Evolutionary conservation across 352 stramenopile genomes (phyloP).

Genomic region (Globisporangium megalacanthum): DNA sequence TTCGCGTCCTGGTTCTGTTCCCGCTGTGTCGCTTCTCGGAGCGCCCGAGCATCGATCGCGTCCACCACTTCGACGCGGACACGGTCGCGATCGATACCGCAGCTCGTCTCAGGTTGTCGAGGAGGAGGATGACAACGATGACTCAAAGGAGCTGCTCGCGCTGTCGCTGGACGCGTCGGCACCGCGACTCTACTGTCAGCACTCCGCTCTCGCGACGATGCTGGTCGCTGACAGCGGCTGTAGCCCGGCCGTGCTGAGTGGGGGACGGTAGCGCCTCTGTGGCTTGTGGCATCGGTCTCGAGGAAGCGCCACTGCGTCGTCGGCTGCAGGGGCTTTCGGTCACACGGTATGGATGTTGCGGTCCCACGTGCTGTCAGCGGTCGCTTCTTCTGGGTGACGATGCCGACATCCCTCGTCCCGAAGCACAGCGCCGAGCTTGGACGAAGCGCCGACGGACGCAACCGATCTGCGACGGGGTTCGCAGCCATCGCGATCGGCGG

Average conservation of each 20-base stretch:
- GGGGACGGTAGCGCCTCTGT: neutral
- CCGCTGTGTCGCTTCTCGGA: conserved; percentile 35
- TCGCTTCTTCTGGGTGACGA: neutral
- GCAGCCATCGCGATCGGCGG: neutral
- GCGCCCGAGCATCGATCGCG: conserved; percentile 15
- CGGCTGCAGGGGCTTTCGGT: neutral
- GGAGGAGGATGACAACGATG: neutral
- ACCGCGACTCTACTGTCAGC: neutral
- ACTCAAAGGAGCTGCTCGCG: neutral
- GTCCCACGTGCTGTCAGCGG: neutral
- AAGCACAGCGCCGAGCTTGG: neutral
- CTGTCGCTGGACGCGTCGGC: conserved; percentile 7
- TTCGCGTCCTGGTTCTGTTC: conserved; percentile 31
- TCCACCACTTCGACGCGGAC: neutral
- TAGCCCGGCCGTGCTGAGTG: neutral
- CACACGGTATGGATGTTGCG: neutral
- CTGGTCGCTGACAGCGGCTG: neutral
- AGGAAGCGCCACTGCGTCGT: neutral
- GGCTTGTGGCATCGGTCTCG: neutral
- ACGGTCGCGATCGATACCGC: neutral
- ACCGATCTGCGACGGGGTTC: neutral
- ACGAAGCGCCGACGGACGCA: neutral
- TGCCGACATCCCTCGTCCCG: neutral
- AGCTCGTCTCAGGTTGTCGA: neutral
- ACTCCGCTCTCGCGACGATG: conserved; percentile 5